Evolutionary conservation across 2,329 filamentous ascomycete genomes (phyloP).

Genomic region (Coleophoma eucalyptorum): DNA sequence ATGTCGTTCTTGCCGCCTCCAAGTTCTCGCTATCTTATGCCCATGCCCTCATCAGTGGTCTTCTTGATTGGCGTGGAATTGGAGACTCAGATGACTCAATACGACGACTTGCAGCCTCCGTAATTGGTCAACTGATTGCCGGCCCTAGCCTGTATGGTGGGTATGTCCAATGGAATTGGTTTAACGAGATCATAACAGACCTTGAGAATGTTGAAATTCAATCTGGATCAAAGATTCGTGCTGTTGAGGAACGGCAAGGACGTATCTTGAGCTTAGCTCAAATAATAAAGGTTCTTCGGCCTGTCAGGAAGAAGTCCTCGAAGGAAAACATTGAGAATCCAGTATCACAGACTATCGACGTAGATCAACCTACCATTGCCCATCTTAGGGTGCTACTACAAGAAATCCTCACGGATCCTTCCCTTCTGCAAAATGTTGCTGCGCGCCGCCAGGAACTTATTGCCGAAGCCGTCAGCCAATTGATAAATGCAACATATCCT

Average conservation of each 20-base stretch:
- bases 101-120: conserved; percentile 65
- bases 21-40: conserved; percentile 61
- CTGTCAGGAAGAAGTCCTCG: neutral
- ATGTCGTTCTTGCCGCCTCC: conserved; percentile 69
- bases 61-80: conserved; percentile 86
- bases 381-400: neutral
- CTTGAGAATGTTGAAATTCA: neutral
- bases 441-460: conserved; percentile 62
- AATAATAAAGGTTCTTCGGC: neutral
- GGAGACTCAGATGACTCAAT: conserved; percentile 73
- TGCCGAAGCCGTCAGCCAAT: conserved; percentile 55
- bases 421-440: conserved; percentile 26
- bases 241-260: neutral
- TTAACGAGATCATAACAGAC: neutral
- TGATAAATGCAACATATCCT: conserved; percentile 53
- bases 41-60: conserved; percentile 64
- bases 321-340: neutral
- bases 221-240: neutral
- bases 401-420: neutral
- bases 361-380: neutral
- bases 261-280: neutral
- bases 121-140: conserved; percentile 57
- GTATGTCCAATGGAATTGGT: neutral
- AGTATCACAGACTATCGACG: neutral
- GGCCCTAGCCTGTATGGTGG: conserved; percentile 1